Percentiles rank a stretch among this genome's conserved stretches.
These are phyloP conservation scores for Neofusicoccum umdonicola DNA, from an alignment of 2,329 filamentous ascomycete species.

Conservation along the genomic window DNA sequence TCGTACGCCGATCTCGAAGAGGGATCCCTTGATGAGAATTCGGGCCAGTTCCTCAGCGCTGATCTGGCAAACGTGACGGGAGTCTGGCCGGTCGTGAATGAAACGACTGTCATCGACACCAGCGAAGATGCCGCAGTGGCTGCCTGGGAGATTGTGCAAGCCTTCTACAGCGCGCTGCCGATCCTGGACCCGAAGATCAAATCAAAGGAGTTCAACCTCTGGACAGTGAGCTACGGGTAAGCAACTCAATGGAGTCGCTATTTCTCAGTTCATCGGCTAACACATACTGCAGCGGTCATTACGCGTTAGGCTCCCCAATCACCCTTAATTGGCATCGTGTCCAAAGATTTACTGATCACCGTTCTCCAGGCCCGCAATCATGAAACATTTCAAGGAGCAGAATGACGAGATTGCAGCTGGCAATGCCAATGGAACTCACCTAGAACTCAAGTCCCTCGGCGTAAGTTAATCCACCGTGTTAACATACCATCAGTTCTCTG, in stretches of 20 bases:
- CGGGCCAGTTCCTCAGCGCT: background rate
- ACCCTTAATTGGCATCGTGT: too few species aligned
- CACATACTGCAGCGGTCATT: conserved; percentile 42
- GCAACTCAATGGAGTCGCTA: background rate
- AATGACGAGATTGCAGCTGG: conserved; percentile 53
- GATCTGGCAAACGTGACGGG: conserved; percentile 35
- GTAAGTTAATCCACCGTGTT: conserved; percentile 36
- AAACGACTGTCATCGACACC: conserved; percentile 37
- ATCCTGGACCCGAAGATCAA: conserved; percentile 51
- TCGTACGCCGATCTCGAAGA: conserved; percentile 31
- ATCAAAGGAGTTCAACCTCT: conserved; percentile 55
- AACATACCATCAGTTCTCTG: too few species aligned
- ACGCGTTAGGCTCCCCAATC: conserved; percentile 31
- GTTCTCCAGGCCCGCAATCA: conserved; percentile 52
- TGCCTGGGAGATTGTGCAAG: conserved; percentile 37
- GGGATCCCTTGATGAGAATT: background rate
- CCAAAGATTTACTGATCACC: background rate
- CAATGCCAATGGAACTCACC: conserved; percentile 44
- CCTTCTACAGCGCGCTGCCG: conserved; percentile 34
- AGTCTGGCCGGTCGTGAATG: conserved; percentile 34
- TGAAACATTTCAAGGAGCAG: conserved; percentile 57
- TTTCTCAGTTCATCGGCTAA: background rate
- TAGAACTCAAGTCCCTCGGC: conserved; percentile 54
- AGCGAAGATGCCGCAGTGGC: conserved; percentile 35
- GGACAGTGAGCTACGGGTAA: conserved; percentile 51